These are phyloP conservation scores for Artemisia annua DNA, from an alignment of 129 eudicot genomes.

Conservation along the genomic window DNA sequence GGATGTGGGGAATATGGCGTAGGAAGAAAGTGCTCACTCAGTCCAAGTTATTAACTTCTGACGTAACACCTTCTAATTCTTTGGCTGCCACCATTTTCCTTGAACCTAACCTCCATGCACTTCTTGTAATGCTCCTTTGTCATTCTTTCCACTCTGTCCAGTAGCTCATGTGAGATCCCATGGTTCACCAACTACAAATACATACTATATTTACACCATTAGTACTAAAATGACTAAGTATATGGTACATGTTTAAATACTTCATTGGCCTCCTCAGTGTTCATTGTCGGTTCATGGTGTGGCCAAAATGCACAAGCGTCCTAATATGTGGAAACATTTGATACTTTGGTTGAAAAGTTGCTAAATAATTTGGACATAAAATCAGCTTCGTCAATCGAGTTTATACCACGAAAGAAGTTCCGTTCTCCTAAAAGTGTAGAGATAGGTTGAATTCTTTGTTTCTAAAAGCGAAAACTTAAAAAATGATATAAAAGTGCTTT, in stretches of 20 bases:
- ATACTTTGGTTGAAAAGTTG: slow-evolving; percentile 20
- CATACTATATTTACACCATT: no score
- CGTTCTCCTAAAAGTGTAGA: slow-evolving; percentile 49
- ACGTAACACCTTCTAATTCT: slow-evolving; percentile 38
- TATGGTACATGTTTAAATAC: no score
- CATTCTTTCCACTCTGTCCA: slow-evolving; percentile 42
- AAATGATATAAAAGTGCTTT: background rate
- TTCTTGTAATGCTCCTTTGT: slow-evolving; percentile 51
- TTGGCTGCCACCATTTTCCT: slow-evolving; percentile 49
- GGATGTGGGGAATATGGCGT: slow-evolving; percentile 45
- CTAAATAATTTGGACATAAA: slow-evolving; percentile 66
- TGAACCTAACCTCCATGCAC: slow-evolving; percentile 50
- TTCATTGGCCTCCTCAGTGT: slow-evolving; percentile 11
- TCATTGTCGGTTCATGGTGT: slow-evolving; percentile 1
- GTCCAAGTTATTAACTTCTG: slow-evolving; percentile 41
- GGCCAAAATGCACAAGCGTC: slow-evolving; percentile 25
- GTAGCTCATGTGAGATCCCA: no score
- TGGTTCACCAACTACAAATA: no score
- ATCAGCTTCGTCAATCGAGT: slow-evolving; percentile 57
- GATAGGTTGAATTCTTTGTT: slow-evolving; percentile 46
- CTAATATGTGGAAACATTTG: background rate
- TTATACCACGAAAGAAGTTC: slow-evolving; percentile 42
- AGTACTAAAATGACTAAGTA: no score
- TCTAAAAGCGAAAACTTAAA: slow-evolving; percentile 21
- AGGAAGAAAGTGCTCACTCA: slow-evolving; percentile 54